Evolutionary conservation across 768 basidiomycete species (phyloP), one percentile per base, ranked within the genome.

Genomic region (Hortiboletus flavorubellus): DNA sequence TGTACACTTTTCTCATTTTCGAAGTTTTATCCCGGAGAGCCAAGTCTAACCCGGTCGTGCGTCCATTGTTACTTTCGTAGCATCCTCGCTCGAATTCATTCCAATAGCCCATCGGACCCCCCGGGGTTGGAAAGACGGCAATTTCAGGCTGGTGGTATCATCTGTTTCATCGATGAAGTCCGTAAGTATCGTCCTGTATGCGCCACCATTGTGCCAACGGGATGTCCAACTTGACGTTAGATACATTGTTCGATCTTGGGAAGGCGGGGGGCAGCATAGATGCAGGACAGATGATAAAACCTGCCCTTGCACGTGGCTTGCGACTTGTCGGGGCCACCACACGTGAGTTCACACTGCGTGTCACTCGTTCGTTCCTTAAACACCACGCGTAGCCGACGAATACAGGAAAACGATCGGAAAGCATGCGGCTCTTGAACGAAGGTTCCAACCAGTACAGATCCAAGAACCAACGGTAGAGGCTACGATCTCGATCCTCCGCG

Each of bases 131-230:
- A 0, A 97, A 97, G 73, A 96, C 93, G 0, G 92, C 93, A 0
- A 93, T 96, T 49, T 68, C 47, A 84, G 83, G 78, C 80, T 4
- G 86, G 89, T 18, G 84, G 87, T 42, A 85, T 93, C 8, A 95
- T 95, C 37, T 93, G 90, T 65, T 96, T 96, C 72, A 94, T 96
- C 50, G 93, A 95, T 62, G 93, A 96, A 83, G 85, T 96, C 49
- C 93, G 89, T 91, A 63, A 73, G 89, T 85, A 39, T 34, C 0
- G n/a, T 51, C 14, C 8, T 47, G 16, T 39, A 50, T 55, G 16
- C 23, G 3, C 37, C 7, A 3, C 16, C 2, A 6, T 43, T 8
- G n/a, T 35, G 30, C 37, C 42, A 2, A 57, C 30, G 2, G 38
- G 34, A 14, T 12, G 21, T 15, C 38, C 31, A 21, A 11, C 31